These are phyloP conservation scores for Nitzschia inconspicua DNA, from an alignment of 108 stramenopile species.

Conservation along the genomic window DNA sequence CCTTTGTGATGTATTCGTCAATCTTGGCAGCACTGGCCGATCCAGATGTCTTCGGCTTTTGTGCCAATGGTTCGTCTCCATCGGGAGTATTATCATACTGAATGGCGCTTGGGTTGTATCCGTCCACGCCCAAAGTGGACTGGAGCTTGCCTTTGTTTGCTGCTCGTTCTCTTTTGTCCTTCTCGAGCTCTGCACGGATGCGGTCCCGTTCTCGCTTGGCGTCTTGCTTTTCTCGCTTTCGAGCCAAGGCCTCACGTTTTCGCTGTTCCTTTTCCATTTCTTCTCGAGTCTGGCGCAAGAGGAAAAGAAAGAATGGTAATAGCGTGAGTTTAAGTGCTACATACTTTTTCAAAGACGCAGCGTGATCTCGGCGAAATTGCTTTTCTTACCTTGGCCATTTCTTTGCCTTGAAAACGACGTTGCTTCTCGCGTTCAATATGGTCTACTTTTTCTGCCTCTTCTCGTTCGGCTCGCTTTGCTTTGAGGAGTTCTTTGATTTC, in stretches of 20 bases:
- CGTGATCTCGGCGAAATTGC: conserved; percentile 67
- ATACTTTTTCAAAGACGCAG: conserved; percentile 19
- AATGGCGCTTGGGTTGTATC: conserved; percentile 90
- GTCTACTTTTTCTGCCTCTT: conserved; percentile 84
- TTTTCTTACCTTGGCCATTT: too few species aligned
- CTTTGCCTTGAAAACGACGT: conserved; percentile 75
- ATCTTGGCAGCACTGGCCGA: conserved; percentile 60
- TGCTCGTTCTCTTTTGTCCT: conserved; percentile 84
- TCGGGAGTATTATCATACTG: conserved; percentile 68
- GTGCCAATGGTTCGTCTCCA: conserved; percentile 31
- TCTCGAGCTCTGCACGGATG: conserved; percentile 88
- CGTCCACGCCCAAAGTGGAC: conserved; percentile 83
- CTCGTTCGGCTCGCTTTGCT: conserved; percentile 78
- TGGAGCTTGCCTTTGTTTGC: conserved; percentile 87
- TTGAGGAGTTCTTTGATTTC: conserved; percentile 87
- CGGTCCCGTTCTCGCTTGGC: conserved; percentile 75
- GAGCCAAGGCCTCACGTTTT: conserved; percentile 62
- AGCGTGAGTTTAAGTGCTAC: not conserved
- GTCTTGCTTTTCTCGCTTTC: conserved; percentile 78
- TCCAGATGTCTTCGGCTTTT: conserved; percentile 47
- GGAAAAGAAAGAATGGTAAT: too few species aligned
- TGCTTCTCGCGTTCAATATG: conserved; percentile 83
- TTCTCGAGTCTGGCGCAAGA: conserved; percentile 84
- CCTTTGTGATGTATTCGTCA: conserved; percentile 80
- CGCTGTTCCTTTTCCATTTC: conserved; percentile 83